Base-by-base conservation (phyloP, 83 land plant species). In the Isoetes engelmannii region DNA sequence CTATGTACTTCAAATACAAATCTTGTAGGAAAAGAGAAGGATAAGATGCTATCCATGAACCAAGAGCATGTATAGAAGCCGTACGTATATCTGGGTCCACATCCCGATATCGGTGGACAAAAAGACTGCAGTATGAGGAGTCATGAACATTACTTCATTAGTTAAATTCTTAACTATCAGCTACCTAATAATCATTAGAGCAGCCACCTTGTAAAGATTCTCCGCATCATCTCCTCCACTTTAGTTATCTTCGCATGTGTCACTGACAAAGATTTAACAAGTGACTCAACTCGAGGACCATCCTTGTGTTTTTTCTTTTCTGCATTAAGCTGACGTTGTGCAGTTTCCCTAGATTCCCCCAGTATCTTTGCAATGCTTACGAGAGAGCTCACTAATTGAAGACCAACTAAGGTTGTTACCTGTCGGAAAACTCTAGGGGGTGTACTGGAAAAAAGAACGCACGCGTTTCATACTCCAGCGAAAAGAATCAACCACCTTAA, bases 71-170 rank as follows among this genome's bases (percentile, higher is more conserved):
- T 59, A 93, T 89, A 78, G 92, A 90, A 44, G 87, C 79, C 77
- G 79, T 80, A 49, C 98, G 80, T 42, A 93, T 93, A 47, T 90
- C 87, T 49, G 89, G 79, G 75, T 90, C 96, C 65, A 87, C 80
- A 62, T 93, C 98, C 44, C 98, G 74, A 51, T 93, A 93, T 4
- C 98, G 84, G 68, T 93, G 98, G 83, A 93, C 87, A 82, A 93
- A 93, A 56, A 93, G 83, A 84, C 98, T 93, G 83, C 45, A 56
- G 63, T 19, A 43, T 6, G 21, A 12, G 20, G 5, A 0, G 44
- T 60, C 69, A 74, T 59, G 8, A 44, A 46, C 15, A 15, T 44
- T 19, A 57, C 49, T 6, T 44, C 7, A 8, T n/a, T 41, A 9
- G n/a, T 12, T n/a, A 5, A 20, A 5, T 47, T 6, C 20, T 9